phyloP scores from a whole-genome alignment of 352 stramenopile species.

The Phytophthora hibernalis region DNA sequence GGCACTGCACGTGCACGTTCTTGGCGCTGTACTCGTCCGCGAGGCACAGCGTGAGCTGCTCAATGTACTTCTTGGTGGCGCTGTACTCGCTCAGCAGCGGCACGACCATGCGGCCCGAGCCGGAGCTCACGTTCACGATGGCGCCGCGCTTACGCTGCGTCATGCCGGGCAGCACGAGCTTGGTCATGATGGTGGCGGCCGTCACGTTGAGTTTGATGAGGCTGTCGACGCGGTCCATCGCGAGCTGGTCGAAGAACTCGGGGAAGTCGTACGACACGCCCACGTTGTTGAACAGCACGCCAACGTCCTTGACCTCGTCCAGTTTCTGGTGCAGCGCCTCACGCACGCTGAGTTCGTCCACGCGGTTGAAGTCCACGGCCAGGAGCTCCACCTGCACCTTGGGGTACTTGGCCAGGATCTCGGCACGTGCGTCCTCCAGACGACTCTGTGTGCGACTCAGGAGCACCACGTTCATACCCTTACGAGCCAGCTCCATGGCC shows the following conservation, averaged over 20 bases:
- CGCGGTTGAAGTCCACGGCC: constrained; percentile 95
- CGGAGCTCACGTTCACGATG: constrained; percentile 98
- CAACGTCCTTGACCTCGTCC: constrained; percentile 92
- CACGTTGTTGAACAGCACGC: constrained; percentile 99
- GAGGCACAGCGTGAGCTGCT: constrained; percentile 97
- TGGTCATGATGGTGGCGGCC: constrained; percentile 81
- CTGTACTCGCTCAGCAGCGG: constrained; percentile 97
- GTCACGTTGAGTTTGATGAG: constrained; percentile 93
- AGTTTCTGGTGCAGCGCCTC: constrained; percentile 59
- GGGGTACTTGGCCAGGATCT: constrained; percentile 95
- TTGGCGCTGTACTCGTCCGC: constrained; percentile 95
- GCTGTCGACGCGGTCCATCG: constrained; percentile 91
- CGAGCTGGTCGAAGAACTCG: constrained; percentile 97
- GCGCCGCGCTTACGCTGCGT: constrained; percentile 93
- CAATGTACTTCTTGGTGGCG: constrained; percentile 97
- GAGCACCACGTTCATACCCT: constrained; percentile 97
- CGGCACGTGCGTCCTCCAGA: constrained; percentile 92
- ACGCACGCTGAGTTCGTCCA: constrained; percentile 79
- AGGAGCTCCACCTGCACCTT: constrained; percentile 87
- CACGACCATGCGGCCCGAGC: constrained; percentile 94
- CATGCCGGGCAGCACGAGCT: constrained; percentile 94
- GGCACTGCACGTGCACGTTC: constrained; percentile 96
- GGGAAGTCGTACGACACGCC: constrained; percentile 99
- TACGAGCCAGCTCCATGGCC: constrained; percentile 95
- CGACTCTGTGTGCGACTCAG: constrained; percentile 98